Base-by-base conservation (phyloP, 1,284 basidiomycete genomes). In the Leucoagaricus sp. region DNA sequence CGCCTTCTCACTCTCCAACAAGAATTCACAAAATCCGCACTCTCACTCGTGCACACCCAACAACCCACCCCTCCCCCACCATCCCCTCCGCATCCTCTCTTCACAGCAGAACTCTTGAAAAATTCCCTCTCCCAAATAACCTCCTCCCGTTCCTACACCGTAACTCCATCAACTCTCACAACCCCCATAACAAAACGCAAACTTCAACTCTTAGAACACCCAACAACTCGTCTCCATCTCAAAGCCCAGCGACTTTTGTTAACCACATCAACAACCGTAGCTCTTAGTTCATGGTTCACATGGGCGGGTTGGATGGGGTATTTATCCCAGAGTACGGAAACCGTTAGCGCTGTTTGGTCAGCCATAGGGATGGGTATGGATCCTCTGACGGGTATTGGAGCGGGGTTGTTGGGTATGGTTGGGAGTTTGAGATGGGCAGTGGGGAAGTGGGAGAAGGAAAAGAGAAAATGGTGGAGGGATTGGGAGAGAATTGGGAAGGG, bases 391-490 rank as follows among this genome's bases (percentile, higher is more conserved):
- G 85, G 86, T 0, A 64, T 84, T 17, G 90, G 85, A 0, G 70
- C 83, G 0, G 90, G 87, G 4, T 69, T 82, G 34, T 68, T 94
- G 5, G 73, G 79, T 5, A 72, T 81, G 0, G 69, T 84, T 12
- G 65, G 70, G 0, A 81, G 85, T 23, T 58, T 93, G 34, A 76
- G 88, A 25, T 87, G 88, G 81, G 85, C 84, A 6, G 79, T 90
- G 17, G 81, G 82, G 3, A 75, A 76, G 57, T 94, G 92, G 91
- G 85, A 87, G 52, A 80, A 75, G 60, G 86, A 86, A 2, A 89
- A 92, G 69, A 75, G 67, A 53, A 74, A 71, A 49, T 95, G 92
- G 86, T 84, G 84, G 84, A 78, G 78, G 52, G 89, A 93, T 68
- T 92, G 86, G 79, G 67, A 69, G 29, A 76, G 93, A 42, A 80